phyloP scores from a whole-genome alignment of 306 rosid genomes.

The Cucurbita maxima region DNA sequence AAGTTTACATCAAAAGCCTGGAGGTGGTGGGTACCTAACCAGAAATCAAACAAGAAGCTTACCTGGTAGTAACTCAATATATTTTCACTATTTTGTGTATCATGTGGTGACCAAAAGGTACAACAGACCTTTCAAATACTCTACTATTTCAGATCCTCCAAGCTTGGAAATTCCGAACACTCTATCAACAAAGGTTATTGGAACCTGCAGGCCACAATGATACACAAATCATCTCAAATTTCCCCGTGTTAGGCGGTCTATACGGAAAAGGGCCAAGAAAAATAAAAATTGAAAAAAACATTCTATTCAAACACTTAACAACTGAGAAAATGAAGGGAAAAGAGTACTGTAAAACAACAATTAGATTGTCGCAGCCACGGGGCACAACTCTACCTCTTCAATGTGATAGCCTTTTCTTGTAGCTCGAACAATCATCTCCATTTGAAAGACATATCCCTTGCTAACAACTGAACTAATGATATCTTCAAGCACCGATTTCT shows the following conservation, averaged over 20 bases:
- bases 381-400: constrained; percentile 52
- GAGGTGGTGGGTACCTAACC: neutral
- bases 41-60: neutral
- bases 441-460: constrained; percentile 94
- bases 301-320: neutral
- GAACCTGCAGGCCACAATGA: constrained; percentile 40
- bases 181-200: constrained; percentile 88
- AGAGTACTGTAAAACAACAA: neutral
- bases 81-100: neutral
- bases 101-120: constrained; percentile 71
- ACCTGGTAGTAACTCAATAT: neutral
- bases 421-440: constrained; percentile 98
- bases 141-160: constrained; percentile 94
- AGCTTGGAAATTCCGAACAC: constrained; percentile 89
- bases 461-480: constrained; percentile 80
- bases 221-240: constrained; percentile 9
- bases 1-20: neutral
- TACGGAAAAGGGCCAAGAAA: neutral
- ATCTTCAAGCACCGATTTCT: constrained; percentile 80
- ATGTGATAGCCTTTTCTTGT: constrained; percentile 81
- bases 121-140: constrained; percentile 74
- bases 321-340: neutral
- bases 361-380: neutral
- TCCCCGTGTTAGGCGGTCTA: neutral
- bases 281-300: neutral